Evolutionary conservation across 345 rosid species (phyloP), one percentile per base, ranked within the genome.

Genomic region (Chamaenerion angustifolium): DNA sequence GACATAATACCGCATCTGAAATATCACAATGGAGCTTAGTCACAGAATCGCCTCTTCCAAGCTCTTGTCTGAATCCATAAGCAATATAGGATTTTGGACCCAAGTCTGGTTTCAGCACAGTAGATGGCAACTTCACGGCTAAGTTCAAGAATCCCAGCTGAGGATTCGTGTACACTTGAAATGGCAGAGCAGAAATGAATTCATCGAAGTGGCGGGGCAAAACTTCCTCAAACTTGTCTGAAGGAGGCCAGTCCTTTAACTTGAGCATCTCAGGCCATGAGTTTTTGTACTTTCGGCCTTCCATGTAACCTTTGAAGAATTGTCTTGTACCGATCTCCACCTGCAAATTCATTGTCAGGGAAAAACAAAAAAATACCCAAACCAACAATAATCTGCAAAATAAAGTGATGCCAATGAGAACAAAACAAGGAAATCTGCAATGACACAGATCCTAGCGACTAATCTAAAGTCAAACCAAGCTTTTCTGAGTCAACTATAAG

Each of bases 221-320:
- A 58, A 79, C 68, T 50, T 83, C 80, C 59, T 90, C 94, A 55
- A 90, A 87, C 56, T 75, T 80, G 64, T 90, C 80, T 0, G 92
- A 81, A 53, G 98, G 98, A 48, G 98, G 98, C 98, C 96, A 90
- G 59, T 90, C 98, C 61, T 90, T 90, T 9, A 90, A 75, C 78
- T 90, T 90, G 56, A 90, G 73, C 93, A 90, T 87, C 75, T 75
- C 78, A 6, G 96, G 98, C 98, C 98, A 90, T 40, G 73, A 74
- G 75, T 86, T 86, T 0, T 7, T 4, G 59, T 81, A 90, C 6
- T 49, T 70, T 70, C 94, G 82, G 52, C 98, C 98, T 63, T 76
- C 69, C 4, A 12, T 57, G 60, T 90, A 90, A 42, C 98, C 96
- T 65, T 83, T 62, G 70, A 86, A 83, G 75, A 90, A 86, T 31